These are phyloP conservation scores for Austroboletus novae-zelandiae DNA, from an alignment of 1,284 basidiomycete species.

Conservation along the genomic window DNA sequence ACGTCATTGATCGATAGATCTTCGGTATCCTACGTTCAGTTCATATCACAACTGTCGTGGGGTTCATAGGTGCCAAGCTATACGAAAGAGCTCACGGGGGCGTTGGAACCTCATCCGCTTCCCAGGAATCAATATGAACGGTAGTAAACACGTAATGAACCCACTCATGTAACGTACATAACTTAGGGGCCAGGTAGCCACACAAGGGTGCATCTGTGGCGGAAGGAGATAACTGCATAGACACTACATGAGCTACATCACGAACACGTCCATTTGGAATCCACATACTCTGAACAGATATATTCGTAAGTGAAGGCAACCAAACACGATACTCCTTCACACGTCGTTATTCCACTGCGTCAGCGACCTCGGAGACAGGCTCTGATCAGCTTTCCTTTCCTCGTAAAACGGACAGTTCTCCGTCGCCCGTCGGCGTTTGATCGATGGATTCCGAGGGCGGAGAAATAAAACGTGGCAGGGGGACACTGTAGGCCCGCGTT, in stretches of 20 bases:
- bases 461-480: conserved; percentile 18
- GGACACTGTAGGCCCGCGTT: conserved; percentile 20
- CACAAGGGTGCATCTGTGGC: conserved; percentile 51
- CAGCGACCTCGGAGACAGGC: neutral
- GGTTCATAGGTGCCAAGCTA: neutral
- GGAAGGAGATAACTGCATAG: conserved; percentile 56
- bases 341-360: conserved; percentile 7
- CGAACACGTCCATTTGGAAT: conserved; percentile 49
- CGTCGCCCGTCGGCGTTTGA: conserved; percentile 16
- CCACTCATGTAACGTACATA: conserved; percentile 71
- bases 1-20: conserved; percentile 17
- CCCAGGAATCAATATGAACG: conserved; percentile 68
- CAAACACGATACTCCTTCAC: conserved; percentile 49
- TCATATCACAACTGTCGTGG: neutral
- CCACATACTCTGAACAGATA: conserved; percentile 72
- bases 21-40: neutral
- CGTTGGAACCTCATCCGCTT: conserved; percentile 37
- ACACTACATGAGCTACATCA: conserved; percentile 5
- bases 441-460: conserved; percentile 29
- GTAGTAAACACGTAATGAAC: conserved; percentile 72
- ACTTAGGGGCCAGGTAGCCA: conserved; percentile 54
- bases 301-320: conserved; percentile 66
- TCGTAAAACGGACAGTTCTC: conserved; percentile 4
- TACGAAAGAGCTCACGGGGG: conserved; percentile 8
- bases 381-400: conserved; percentile 12